Base-by-base conservation (phyloP, 2,329 filamentous ascomycete species). In the Xylaria sp. region DNA sequence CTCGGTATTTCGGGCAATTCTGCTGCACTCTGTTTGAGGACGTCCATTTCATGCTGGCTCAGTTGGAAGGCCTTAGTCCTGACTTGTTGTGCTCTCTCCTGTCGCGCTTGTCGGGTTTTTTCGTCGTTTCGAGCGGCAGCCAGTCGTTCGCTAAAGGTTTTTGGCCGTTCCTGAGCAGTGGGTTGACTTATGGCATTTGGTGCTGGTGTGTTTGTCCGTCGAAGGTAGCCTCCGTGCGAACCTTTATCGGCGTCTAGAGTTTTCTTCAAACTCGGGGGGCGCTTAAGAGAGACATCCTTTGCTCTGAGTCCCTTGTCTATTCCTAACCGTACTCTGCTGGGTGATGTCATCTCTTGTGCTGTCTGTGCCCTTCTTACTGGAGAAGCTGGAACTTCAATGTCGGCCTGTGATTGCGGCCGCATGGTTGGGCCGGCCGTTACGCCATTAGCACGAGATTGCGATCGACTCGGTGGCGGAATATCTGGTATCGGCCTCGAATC, bases 221-320 rank as follows among this genome's bases (percentile, higher is more conserved):
- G 81, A 51, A 88, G 73, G 72, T 84, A 86, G 10, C 82, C 82
- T 41, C 75, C 73, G 12, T 78, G 76, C 34, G 72, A 73, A 6
- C 69, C 72, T 50, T 78, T 77, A 48, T 77, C 75, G 15, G 72
- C 75, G 23, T 80, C 76, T 41, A 70, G 50, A 48, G 76, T 74
- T 65, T 77, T 83, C 64, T 81, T 83, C 37, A 84, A 77, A 66
- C 82, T 86, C 2, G 89, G 85, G 2, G 93, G 89, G 73, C 93
- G 87, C 80, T 93, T 96, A 34, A 98, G 82, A 2, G 94, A 98
- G 39, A 98, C 86, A 75, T 98, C 94, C 67, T 89, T 89, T 1
- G 91, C 94, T 74, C 86, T 91, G 44, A 94, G 83, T 0, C 94
- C 94, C 78, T 97, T 97, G 81, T 97, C 94, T 70, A 98, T 97